phyloP scores from a whole-genome alignment of 148 eudicot genomes.

The Rhododendron simsii region DNA sequence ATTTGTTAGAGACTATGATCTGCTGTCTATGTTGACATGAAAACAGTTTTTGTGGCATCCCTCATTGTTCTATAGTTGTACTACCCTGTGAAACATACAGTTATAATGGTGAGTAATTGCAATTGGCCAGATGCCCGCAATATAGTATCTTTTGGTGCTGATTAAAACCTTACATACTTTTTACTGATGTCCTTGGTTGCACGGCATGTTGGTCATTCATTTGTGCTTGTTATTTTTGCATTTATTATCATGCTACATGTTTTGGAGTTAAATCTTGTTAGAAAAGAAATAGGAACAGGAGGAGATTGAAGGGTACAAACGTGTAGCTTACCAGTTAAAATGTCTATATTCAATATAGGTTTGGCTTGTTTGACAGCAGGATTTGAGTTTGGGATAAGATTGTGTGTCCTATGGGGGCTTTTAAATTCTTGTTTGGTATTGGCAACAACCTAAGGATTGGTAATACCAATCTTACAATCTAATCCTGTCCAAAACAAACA shows the following conservation, averaged over 20 bases:
- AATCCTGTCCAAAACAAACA: too few species aligned
- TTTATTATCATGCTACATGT: neutral
- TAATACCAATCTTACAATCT: too few species aligned
- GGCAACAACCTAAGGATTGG: too few species aligned
- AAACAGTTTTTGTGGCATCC: neutral
- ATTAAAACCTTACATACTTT: neutral
- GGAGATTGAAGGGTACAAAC: neutral
- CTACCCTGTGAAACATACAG: neutral
- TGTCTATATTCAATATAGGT: neutral
- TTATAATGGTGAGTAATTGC: neutral
- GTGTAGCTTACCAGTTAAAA: neutral
- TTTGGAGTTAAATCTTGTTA: neutral
- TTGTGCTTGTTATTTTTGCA: neutral
- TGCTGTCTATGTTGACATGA: neutral
- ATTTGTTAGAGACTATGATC: neutral
- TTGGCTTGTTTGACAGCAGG: too few species aligned
- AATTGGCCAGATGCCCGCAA: neutral
- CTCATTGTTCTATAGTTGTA: neutral
- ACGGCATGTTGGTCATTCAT: neutral
- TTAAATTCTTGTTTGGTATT: too few species aligned
- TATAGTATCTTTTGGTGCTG: neutral
- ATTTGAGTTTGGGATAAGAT: too few species aligned
- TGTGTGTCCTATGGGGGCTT: too few species aligned
- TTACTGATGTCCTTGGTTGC: neutral
- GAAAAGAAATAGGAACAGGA: neutral